Conservation (phyloP, 306 rosid species). For the Spatholobus suberectus region DNA sequence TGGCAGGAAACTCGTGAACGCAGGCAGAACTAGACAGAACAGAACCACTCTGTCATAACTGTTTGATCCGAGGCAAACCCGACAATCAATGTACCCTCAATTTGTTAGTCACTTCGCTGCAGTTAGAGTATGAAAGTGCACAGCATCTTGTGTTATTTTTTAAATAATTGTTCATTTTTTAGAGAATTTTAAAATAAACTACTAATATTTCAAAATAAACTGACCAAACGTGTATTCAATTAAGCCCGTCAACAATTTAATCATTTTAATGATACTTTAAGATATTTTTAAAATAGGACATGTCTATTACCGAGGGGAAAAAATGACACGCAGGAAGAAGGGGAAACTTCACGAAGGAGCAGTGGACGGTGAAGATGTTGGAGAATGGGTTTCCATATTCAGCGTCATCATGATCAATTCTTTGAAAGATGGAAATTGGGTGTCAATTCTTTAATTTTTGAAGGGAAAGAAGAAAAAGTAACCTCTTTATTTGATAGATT, state of each 20-base stretch:
- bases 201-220: too few species aligned
- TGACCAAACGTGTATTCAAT: neutral
- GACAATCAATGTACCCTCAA: neutral
- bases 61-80: constrained; percentile 7
- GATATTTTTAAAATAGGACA: neutral
- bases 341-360: neutral
- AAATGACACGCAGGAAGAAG: too few species aligned
- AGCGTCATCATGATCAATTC: neutral
- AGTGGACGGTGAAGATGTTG: neutral
- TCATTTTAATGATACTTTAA: neutral
- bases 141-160: neutral
- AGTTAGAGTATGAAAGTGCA: neutral
- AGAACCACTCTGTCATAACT: neutral
- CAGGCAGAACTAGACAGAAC: neutral
- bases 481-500: too few species aligned
- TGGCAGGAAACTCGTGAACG: constrained; percentile 26
- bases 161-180: neutral
- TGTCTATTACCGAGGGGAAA: too few species aligned
- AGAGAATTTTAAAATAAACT: neutral
- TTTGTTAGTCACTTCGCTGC: too few species aligned
- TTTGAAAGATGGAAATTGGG: neutral
- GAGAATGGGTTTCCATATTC: neutral
- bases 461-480: too few species aligned
- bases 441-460: too few species aligned
- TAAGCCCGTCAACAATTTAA: neutral